These are phyloP conservation scores for Solanum sitiens DNA, from an alignment of 257 asterid species.

Conservation along the genomic window DNA sequence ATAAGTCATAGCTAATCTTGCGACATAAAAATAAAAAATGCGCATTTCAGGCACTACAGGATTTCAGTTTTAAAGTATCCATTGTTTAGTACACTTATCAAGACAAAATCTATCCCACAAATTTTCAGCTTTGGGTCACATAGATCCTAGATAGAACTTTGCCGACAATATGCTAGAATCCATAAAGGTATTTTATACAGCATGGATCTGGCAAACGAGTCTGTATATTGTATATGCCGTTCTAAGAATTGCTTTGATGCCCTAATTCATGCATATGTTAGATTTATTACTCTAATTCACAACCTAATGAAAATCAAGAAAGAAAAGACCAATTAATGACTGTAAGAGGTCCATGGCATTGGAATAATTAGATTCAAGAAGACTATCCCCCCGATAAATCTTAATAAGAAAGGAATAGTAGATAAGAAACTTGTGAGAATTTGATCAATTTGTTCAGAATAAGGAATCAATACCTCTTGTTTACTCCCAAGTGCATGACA, in stretches of 20 bases:
- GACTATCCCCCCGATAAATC: not conserved
- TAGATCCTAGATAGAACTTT: not conserved
- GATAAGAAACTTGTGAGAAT: not conserved
- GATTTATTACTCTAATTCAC: not conserved
- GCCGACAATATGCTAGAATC: not conserved
- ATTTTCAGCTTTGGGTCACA: not conserved
- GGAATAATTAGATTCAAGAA: not conserved
- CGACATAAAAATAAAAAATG: not conserved
- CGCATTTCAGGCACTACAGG: not conserved
- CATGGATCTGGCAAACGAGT: not conserved
- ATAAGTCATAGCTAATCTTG: not conserved
- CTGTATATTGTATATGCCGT: not conserved
- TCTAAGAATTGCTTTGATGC: not conserved
- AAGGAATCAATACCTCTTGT: conserved; percentile 32
- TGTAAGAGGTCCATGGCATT: not conserved
- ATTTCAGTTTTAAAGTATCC: not conserved
- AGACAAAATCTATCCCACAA: not conserved
- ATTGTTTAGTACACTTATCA: too few species aligned
- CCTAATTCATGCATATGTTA: not conserved
- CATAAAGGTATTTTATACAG: not conserved
- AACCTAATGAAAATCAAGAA: not conserved
- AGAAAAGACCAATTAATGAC: not conserved
- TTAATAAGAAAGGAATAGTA: not conserved
- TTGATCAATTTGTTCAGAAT: not conserved
- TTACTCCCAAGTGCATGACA: conserved; percentile 46